Evolutionary conservation across 2,329 filamentous ascomycete species (phyloP), one percentile per base, ranked within the genome.

Genomic region (Colletotrichum truncatum): DNA sequence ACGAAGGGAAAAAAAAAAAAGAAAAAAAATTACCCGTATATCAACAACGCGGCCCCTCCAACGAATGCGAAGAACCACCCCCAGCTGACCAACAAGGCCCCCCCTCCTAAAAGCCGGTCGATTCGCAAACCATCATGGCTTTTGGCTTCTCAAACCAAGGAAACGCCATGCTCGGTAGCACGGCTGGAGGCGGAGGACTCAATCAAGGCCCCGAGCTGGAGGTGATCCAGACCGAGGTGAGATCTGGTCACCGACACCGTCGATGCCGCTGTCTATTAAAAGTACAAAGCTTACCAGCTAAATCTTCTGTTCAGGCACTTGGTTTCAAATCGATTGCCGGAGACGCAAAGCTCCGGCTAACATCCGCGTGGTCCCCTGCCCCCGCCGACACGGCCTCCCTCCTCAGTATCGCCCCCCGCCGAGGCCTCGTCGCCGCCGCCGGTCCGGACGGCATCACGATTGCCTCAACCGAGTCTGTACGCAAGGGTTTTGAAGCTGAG

Each of bases 381-480:
- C 95, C 96, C 30, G 84, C 91, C 3, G 84, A 92, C 4, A 93
- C 91, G 45, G 89, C 93, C 11, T 97, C 93, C 2, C 89, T 99
- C 36, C 84, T 99, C 67, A 92, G 91, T 74, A 87, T 98, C 70
- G 94, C 95, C 58, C 90, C 93, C 30, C 87, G 85, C 66, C 90
- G 89, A 77, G 93, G 93, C 39, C 85, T 99, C 21, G 84, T 98
- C 58, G 95, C 95, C 28, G 96, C 94, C 51, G 96, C 93, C 53
- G 92, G 93, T 14, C 95, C 95, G 36, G 90, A 97, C 72, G 85
- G 86, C 52, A 85, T 99, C 45, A 83, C 93, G 64, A 79, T 99
- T 64, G 89, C 93, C 32, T 89, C 87, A 3, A 97, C 95, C 12
- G 89, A 94, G 58, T 85, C 89, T 4, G 87, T 97, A 46, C 89